Base-by-base conservation (phyloP, 805 yeast species). In the Yamadazyma sp. region DNA sequence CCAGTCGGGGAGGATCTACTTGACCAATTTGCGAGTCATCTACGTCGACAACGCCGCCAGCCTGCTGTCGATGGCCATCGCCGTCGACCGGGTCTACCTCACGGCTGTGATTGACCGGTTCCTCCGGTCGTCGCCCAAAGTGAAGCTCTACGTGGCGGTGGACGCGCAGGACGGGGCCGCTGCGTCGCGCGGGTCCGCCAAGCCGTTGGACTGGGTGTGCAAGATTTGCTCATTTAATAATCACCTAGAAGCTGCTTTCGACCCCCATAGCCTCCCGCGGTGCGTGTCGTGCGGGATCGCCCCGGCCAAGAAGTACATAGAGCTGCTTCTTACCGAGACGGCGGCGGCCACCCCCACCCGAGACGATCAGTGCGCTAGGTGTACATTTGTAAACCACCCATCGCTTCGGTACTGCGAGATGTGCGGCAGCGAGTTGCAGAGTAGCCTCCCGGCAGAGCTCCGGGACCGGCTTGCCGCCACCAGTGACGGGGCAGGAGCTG, bases 301-400 rank as follows among this genome's bases (percentile, higher is more conserved):
- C 21, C 50, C 62, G 9, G 40, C 40, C n/a, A 33, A 37, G 12
- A 41, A 40, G 27, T 36, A 46, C 23, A 37, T 45, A 11, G 37
- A 38, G 25, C 26, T 15, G 26, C 13, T 32, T 9, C 19, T 28
- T 16, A 19, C 5, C 10, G 27, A 29, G 13, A 3, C 14, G 5
- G 20, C 13, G 10, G 28, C 23, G 7, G 13, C 6, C 4, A 15
- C 21, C 6, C 7, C 9, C 3, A 12, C 7, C 13, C 18, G 46
- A 33, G 47, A 43, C 16, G 67, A 67, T 23, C 70, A 64, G 43
- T 77, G 82, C 42, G 70, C 73, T 0, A 61, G 57, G 33, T 86
- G 95, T 49, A 86, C 98, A 0, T 91, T 89, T 52, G 62, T 78
- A 9, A 93, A 91, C 55, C 96, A 90, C 57, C 84, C 89, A 0